Evolutionary conservation across 2,329 filamentous ascomycete genomes (phyloP).

Genomic region (Aspergillus transmontanensis): DNA sequence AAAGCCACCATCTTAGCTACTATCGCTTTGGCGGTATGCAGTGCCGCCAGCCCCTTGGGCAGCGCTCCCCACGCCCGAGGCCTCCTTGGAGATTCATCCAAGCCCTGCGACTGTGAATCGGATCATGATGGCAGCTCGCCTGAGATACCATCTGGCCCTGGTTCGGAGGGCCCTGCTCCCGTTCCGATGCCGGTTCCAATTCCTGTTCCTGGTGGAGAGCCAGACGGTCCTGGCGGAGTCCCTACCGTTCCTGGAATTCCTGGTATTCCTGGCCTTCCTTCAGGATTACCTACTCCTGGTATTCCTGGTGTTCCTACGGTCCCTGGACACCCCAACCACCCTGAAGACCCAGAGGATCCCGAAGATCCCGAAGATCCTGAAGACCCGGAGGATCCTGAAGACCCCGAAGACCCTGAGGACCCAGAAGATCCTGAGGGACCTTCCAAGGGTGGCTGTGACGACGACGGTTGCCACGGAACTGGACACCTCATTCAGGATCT

Average conservation of each 20-base stretch:
- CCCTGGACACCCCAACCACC: background rate
- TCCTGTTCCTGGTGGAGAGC: background rate
- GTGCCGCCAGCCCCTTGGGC: constrained; percentile 18
- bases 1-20: constrained; percentile 20
- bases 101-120: background rate
- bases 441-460: constrained; percentile 15
- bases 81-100: background rate
- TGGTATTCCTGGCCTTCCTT: background rate
- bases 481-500: constrained; percentile 35
- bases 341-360: background rate
- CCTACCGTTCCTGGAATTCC: background rate
- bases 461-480: constrained; percentile 21
- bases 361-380: too few species aligned
- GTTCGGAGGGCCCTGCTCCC: background rate
- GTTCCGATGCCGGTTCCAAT: background rate
- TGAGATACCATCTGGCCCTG: background rate
- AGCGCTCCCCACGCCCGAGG: constrained; percentile 9
- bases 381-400: background rate
- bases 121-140: background rate
- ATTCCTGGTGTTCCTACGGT: background rate
- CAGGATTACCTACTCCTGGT: background rate
- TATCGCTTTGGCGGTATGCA: constrained; percentile 19
- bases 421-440: background rate
- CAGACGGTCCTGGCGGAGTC: background rate
- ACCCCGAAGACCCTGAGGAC: background rate